Base-by-base conservation (phyloP, 805 yeast species). In the Saturnispora diversa region DNA sequence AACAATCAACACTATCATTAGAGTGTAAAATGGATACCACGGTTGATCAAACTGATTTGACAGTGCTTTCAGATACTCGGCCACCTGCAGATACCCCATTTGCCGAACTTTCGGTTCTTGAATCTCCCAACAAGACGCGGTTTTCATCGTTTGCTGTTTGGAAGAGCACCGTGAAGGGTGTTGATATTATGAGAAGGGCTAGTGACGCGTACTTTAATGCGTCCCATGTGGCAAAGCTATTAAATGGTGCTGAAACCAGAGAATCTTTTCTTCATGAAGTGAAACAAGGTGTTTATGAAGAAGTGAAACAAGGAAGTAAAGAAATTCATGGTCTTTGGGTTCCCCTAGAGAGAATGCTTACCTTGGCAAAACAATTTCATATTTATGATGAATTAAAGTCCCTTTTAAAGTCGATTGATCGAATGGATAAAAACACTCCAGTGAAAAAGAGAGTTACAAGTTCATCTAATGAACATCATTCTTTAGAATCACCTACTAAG, bases 251-350 rank as follows among this genome's bases (percentile, higher is more conserved):
- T 5, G 34, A 15, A 6, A 28, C 17, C n/a, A 19, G 24, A 4
- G 20, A 29, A 4, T 13, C 31, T 16, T 31, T 37, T 17, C 13
- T 37, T 9, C 19, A 29, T 4, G n/a, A 20, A 22, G 40, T 34
- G 3, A 29, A 15, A 11, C 25, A 75, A 6, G 80, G 82, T n/a
- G 64, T 62, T 26, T 80, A 76, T 52, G 87, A 80, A 50, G 79
- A 78, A 50, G 78, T 79, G 20, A 83, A 78, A 56, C 84, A 84
- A 26, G 85, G 84, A 1, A 74, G 77, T 47, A 84, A 84, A n/a
- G 75, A 76, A 50, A 77, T 75, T 56, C 84, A 79, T 55, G 88
- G 87, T 8, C 80, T 82, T 10, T 80, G 87, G 85, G 66, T 78
- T 31, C 84, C 87, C 4, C 70, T 69, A 48, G 77, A 70, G 41